Base-by-base conservation (phyloP, 805 yeast genomes). In the Clavispora asparagi region DNA sequence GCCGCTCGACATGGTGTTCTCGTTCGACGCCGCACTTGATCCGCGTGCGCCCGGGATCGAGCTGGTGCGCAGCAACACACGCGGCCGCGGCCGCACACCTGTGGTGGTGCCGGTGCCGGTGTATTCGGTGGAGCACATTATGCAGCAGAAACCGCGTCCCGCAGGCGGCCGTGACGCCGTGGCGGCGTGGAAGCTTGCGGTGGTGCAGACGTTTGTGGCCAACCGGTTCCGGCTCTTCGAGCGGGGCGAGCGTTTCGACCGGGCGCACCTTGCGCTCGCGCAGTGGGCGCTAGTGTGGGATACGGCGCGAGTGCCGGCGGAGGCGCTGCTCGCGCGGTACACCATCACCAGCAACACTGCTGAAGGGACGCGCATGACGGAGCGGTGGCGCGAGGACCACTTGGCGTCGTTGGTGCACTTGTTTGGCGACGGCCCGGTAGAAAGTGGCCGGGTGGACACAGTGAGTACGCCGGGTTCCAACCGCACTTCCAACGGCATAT, bases 21-120 rank as follows among this genome's bases (percentile, higher is more conserved):
- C 74, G 2, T 70, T 71, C 51, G 76, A 71, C 43, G 43, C 54
- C 4, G 54, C 55, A 11, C 45, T 71, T 23, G 73, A 70, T 47
- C 48, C 57, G 19, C 9, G 19, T 11, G 19, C 17, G 19, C 19
- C 19, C 9, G 36, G 19, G 23, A 2, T 32, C 8, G 36, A 14
- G 36, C 52, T 70, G 41, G 52, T 71, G 14, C 46, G 71, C 32
- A 50, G 60, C 13, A 43, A 43, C 29, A 27, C 36, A 4, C 19
- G 36, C 19, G 17, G 11, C 11, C 19, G 11, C 9, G 17, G n/a
- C 4, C 19, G 36, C n/a, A 12, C 64, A 8, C 74, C 74, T 0
- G 59, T 71, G 5, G 44, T 68, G 7, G 60, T 70, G 0, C 75
- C 76, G 3, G 49, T 63, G 1, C 68, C 73, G 1, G 45, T 65